These are phyloP conservation scores for Phytophthora capsici DNA, from an alignment of 352 stramenopile species.

Conservation along the genomic window DNA sequence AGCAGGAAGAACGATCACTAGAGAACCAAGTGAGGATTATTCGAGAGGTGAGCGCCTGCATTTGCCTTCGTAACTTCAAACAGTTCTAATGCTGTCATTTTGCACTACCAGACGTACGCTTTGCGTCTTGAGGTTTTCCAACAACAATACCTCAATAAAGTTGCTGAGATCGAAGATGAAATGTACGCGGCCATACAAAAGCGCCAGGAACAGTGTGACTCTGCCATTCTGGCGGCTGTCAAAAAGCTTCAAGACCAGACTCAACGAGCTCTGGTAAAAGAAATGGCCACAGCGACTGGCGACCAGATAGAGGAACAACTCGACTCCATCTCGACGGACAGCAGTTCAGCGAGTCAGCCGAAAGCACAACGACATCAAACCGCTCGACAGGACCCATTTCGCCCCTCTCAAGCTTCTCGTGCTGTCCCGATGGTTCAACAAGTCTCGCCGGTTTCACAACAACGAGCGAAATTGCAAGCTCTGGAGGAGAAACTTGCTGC, in stretches of 20 bases:
- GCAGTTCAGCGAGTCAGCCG: constrained; percentile 19
- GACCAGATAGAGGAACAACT: constrained; percentile 9
- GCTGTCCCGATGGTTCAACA: constrained; percentile 1
- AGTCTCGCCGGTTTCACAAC: constrained; percentile 53
- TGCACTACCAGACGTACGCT: constrained; percentile 45
- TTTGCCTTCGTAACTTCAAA: neutral
- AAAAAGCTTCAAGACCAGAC: constrained; percentile 60
- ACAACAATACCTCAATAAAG: constrained; percentile 64
- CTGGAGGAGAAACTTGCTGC: constrained; percentile 61
- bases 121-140: constrained; percentile 68
- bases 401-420: constrained; percentile 1
- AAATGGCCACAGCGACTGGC: constrained; percentile 18
- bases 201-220: constrained; percentile 46
- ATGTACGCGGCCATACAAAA: constrained; percentile 57
- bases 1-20: constrained; percentile 55
- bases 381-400: constrained; percentile 8
- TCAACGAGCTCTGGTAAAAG: constrained; percentile 33
- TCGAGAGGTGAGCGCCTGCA: constrained; percentile 43
- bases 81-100: neutral
- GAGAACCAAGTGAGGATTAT: constrained; percentile 56
- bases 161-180: constrained; percentile 59
- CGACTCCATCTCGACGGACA: constrained; percentile 15
- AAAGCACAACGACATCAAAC: constrained; percentile 4
- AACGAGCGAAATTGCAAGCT: constrained; percentile 59
- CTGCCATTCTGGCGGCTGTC: constrained; percentile 43